These are phyloP conservation scores for barley (Hordeum vulgare) DNA, from an alignment of 176 grass and related monocot species.

Conservation along the genomic window DNA sequence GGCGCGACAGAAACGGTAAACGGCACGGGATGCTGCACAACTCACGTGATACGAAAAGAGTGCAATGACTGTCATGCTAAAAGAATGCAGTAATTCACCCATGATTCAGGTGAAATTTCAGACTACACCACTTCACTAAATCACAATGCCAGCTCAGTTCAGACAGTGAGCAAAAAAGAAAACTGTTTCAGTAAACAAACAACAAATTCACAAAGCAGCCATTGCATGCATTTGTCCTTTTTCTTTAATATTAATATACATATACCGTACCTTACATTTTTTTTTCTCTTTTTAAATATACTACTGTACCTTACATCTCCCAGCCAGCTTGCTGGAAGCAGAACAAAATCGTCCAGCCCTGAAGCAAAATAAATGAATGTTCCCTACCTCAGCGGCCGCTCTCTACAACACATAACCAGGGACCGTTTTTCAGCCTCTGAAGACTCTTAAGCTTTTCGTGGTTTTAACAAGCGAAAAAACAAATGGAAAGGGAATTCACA, in stretches of 20 bases:
- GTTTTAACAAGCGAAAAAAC: conserved; percentile 20
- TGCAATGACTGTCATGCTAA: not conserved
- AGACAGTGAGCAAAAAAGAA: not conserved
- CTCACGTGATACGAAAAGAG: too few species aligned
- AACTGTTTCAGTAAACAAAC: not conserved
- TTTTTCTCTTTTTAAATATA: not conserved
- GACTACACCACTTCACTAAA: not conserved
- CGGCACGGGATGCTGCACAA: too few species aligned
- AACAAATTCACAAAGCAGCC: not conserved
- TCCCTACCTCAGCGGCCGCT: conserved; percentile 10
- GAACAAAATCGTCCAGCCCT: not conserved
- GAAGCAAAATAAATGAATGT: not conserved
- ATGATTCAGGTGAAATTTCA: not conserved
- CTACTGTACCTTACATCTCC: not conserved
- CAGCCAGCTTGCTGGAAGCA: not conserved
- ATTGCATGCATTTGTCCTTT: not conserved
- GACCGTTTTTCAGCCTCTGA: too few species aligned
- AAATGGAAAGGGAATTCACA: conserved; percentile 19
- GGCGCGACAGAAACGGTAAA: too few species aligned
- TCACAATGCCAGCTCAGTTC: not conserved
- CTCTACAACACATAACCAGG: not conserved
- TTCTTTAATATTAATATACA: not conserved
- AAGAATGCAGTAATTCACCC: too few species aligned
- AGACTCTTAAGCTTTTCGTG: not conserved
- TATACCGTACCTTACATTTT: not conserved